Percentiles rank a stretch among this genome's conserved stretches.
Evolutionary conservation across 805 yeast species (phyloP).

Genomic region (Lipomyces orientalis): DNA sequence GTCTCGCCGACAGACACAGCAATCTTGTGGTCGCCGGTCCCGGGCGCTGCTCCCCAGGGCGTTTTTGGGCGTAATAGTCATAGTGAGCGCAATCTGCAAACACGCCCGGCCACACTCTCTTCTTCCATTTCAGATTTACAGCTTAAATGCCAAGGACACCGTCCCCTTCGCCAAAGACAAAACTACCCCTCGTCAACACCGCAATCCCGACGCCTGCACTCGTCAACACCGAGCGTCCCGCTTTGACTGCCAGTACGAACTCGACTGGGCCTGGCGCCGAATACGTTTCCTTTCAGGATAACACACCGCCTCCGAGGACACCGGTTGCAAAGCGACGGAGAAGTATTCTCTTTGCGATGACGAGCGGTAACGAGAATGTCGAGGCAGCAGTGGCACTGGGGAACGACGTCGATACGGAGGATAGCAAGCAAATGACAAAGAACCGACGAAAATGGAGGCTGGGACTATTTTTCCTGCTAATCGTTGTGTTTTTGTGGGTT

Average conservation of each 20-base stretch:
- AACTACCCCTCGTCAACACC: background rate
- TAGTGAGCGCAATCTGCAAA: background rate
- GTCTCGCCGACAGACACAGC: background rate
- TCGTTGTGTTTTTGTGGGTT: conserved; percentile 65
- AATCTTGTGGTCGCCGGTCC: background rate
- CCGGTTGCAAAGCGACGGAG: conserved; percentile 10
- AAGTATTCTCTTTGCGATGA: conserved; percentile 11
- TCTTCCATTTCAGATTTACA: background rate
- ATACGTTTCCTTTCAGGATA: conserved; percentile 19
- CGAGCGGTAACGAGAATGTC: background rate
- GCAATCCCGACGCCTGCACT: background rate
- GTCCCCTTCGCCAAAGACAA: background rate
- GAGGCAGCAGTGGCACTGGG: background rate
- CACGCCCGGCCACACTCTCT: background rate
- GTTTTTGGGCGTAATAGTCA: background rate
- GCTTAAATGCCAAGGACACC: background rate
- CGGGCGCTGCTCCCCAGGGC: too few relatives aligned
- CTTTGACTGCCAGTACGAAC: background rate
- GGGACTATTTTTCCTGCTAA: conserved; percentile 27
- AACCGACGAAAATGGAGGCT: conserved; percentile 25
- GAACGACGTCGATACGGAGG: background rate
- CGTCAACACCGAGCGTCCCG: background rate
- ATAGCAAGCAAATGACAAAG: background rate
- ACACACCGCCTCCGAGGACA: conserved; percentile 17
- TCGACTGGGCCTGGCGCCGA: conserved; percentile 11